Conservation (phyloP, 768 basidiomycete genomes). For the Mrakia frigida region DNA sequence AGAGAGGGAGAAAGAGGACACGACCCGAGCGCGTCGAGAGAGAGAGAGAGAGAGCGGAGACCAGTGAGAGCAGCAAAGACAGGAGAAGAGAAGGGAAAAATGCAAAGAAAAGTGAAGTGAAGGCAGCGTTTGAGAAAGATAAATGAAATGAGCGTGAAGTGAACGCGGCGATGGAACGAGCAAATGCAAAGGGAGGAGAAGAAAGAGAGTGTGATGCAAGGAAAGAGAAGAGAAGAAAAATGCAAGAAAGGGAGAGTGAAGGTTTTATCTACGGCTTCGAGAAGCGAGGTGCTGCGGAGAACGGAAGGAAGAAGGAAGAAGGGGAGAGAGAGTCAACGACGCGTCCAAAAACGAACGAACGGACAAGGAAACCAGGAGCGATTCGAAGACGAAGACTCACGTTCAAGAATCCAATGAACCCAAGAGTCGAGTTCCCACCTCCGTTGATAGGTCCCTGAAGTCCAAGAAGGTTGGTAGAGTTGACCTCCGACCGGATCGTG, state of each 20-base stretch:
- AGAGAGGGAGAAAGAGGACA: background rate
- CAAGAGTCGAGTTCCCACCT: background rate
- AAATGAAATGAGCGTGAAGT: too few species aligned
- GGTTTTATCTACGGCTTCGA: background rate
- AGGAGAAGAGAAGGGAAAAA: background rate
- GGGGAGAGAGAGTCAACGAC: background rate
- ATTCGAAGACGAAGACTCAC: background rate
- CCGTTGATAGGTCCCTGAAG: slow-evolving; percentile 1
- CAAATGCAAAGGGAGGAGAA: too few species aligned
- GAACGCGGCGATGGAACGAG: too few species aligned
- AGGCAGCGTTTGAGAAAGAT: too few species aligned
- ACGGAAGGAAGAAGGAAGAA: background rate
- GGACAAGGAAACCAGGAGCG: too few species aligned
- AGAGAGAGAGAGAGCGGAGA: too few species aligned
- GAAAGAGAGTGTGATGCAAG: too few species aligned
- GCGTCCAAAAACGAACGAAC: background rate
- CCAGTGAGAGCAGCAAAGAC: background rate
- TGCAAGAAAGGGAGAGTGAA: background rate
- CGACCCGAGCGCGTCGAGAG: background rate
- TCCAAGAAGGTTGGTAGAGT: background rate
- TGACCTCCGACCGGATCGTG: background rate
- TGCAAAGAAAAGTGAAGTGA: background rate
- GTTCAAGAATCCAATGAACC: slow-evolving; percentile 5
- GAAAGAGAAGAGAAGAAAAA: background rate
- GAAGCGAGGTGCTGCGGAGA: background rate